Conservation (phyloP, 2,329 filamentous ascomycete species). For the Aspergillus ochraceoroseus region DNA sequence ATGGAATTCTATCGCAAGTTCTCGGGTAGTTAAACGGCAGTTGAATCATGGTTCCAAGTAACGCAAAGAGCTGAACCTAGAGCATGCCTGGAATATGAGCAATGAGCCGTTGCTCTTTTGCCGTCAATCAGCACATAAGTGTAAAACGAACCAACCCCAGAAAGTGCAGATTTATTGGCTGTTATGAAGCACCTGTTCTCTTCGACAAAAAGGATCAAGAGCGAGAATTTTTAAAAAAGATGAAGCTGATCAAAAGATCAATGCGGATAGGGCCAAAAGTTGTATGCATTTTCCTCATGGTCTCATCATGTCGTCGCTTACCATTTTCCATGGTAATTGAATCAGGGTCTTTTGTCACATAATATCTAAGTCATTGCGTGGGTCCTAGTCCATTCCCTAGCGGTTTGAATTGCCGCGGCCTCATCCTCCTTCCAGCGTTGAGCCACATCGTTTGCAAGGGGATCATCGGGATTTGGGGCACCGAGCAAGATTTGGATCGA, state of each 20-base stretch:
- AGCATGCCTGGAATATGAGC: conserved; percentile 1
- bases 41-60: conserved; percentile 5
- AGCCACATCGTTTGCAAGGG: conserved; percentile 94
- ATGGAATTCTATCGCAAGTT: conserved; percentile 12
- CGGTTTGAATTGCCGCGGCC: conserved; percentile 83
- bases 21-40: too few relatives aligned
- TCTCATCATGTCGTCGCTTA: conserved; percentile 28
- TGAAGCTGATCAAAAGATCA: conserved; percentile 15
- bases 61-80: conserved; percentile 5
- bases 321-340: conserved; percentile 15
- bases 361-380: conserved; percentile 59
- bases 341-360: conserved; percentile 7
- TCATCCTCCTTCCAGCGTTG: conserved; percentile 98
- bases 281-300: conserved; percentile 27
- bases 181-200: conserved; percentile 7
- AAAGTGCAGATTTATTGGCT: conserved; percentile 11
- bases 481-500: conserved; percentile 96
- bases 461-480: conserved; percentile 95
- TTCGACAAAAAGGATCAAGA: conserved; percentile 5
- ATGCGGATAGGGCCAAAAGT: conserved; percentile 17
- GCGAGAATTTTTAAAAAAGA: conserved; percentile 7
- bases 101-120: conserved; percentile 5
- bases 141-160: conserved; percentile 11
- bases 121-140: conserved; percentile 8
- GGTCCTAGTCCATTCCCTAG: conserved; percentile 82